Conservation (phyloP, 768 basidiomycete genomes). For the Phylloporus rhodoxanthus region DNA sequence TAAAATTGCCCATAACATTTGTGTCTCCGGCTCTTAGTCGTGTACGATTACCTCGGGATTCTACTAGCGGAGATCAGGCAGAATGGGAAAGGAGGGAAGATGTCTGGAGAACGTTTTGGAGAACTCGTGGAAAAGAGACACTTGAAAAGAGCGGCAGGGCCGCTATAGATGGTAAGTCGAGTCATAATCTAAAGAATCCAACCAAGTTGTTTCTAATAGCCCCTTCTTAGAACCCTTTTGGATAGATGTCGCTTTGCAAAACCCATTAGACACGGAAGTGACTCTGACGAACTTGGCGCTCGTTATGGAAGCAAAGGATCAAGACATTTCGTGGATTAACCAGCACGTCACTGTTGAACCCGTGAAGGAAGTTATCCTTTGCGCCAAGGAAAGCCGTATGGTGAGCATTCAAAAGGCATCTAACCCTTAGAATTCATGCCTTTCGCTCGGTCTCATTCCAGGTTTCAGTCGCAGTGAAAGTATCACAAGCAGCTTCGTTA, state of each 20-base stretch:
- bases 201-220: neutral
- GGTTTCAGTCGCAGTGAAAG: conserved; percentile 62
- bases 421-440: neutral
- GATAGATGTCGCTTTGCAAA: conserved; percentile 64
- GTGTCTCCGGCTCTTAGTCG: conserved; percentile 53
- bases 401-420: conserved; percentile 36
- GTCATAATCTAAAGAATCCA: neutral
- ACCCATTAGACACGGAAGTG: conserved; percentile 73
- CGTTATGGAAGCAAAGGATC: conserved; percentile 36
- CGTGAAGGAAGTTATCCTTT: conserved; percentile 56
- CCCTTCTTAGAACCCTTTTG: conserved; percentile 59
- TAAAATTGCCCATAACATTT: conserved; percentile 63
- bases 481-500: conserved; percentile 46
- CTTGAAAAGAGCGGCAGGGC: conserved; percentile 55
- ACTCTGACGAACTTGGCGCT: conserved; percentile 58
- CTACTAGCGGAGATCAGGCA: conserved; percentile 35
- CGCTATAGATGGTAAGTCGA: conserved; percentile 51
- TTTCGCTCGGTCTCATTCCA: conserved; percentile 18
- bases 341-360: conserved; percentile 52
- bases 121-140: conserved; percentile 44
- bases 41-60: conserved; percentile 52
- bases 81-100: conserved; percentile 65
- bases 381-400: conserved; percentile 56
- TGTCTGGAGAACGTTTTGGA: conserved; percentile 60
- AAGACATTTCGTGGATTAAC: conserved; percentile 29